Percentiles rank a stretch among this genome's conserved stretches.
Evolutionary conservation across 495 filamentous ascomycete species (phyloP).

Genomic region (Xylaria scruposa): DNA sequence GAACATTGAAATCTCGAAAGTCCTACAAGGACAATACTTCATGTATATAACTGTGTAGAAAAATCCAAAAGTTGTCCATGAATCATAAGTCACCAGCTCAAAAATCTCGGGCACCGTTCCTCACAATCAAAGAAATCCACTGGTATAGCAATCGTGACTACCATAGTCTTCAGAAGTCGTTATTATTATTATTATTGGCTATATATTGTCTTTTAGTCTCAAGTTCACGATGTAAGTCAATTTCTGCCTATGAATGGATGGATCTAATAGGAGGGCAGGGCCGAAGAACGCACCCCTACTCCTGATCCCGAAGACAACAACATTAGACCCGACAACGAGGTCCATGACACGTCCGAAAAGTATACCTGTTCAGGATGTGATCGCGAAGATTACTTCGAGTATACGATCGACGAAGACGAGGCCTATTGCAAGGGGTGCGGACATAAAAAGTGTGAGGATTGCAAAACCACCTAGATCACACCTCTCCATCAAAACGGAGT

Average conservation of each 20-base stretch:
- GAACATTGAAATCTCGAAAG: not conserved
- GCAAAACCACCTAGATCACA: not conserved
- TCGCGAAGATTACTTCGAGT: not conserved
- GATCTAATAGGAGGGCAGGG: conserved; percentile 1
- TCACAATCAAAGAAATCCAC: not conserved
- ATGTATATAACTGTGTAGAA: not conserved
- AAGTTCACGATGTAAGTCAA: conserved; percentile 12
- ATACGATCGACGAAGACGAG: conserved; percentile 1
- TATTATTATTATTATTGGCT: not conserved
- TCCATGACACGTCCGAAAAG: not conserved
- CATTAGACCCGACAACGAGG: not conserved
- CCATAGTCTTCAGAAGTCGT: not conserved
- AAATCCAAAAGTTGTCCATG: not conserved
- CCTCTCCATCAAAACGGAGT: not conserved
- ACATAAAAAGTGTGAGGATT: conserved; percentile 17
- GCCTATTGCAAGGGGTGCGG: conserved; percentile 6
- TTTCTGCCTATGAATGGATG: not conserved
- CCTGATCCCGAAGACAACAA: not conserved
- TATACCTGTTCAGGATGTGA: conserved; percentile 15
- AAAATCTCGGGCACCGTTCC: not conserved
- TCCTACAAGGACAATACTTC: not conserved
- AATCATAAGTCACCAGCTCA: not conserved
- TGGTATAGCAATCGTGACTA: too few species aligned
- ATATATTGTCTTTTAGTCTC: not conserved
- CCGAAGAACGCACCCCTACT: not conserved